Conservation (phyloP, 169 alveolate species). For the Perkinsus marinus region DNA sequence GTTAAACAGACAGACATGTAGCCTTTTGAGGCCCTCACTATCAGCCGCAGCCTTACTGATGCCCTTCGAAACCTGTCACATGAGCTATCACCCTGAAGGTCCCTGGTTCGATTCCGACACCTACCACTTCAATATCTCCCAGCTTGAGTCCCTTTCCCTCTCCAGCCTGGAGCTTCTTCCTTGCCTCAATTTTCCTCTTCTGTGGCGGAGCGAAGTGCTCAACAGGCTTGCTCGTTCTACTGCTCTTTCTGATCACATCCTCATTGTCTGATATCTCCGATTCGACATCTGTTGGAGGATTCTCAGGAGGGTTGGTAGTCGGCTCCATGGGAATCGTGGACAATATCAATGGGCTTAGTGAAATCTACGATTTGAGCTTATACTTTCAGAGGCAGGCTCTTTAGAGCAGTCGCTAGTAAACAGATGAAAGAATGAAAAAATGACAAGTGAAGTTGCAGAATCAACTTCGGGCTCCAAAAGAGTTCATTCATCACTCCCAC, state of each 20-base stretch:
- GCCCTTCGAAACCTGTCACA: background rate
- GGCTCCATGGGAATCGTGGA: too few relatives aligned
- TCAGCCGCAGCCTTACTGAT: background rate
- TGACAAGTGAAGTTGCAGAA: too few relatives aligned
- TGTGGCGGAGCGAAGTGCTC: background rate
- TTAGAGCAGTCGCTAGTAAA: too few relatives aligned
- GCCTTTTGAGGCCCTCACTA: background rate
- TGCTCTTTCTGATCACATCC: background rate
- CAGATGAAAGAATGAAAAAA: too few relatives aligned
- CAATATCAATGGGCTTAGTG: too few relatives aligned
- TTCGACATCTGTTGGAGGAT: background rate
- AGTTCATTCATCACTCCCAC: too few relatives aligned
- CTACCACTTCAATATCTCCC: background rate
- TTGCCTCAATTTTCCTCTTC: background rate
- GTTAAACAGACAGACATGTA: background rate
- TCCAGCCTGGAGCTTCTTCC: background rate
- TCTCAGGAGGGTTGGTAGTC: too few relatives aligned
- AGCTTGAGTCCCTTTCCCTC: background rate
- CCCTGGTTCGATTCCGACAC: background rate
- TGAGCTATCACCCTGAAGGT: background rate
- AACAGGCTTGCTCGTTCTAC: background rate
- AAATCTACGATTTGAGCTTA: too few relatives aligned
- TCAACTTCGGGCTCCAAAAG: too few relatives aligned
- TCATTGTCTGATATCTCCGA: background rate
- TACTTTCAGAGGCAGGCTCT: too few relatives aligned